Evolutionary conservation across 176 grass and related monocot genomes (phyloP).

Genomic region (Dendrocalamus sinicus): DNA sequence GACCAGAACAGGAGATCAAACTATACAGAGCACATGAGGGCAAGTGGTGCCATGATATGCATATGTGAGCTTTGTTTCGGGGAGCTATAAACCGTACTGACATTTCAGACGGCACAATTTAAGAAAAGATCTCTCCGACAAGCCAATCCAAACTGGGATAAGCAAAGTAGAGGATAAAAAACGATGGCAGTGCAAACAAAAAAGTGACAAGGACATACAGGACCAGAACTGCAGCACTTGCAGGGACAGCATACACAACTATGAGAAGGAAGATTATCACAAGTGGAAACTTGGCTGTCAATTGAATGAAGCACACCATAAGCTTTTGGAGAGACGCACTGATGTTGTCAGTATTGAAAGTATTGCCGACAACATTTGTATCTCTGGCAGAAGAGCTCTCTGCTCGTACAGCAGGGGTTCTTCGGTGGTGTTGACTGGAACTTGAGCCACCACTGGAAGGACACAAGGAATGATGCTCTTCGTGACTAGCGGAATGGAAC

Average conservation of each 20-base stretch:
- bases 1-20: not conserved
- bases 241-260: slow-evolving; percentile 79
- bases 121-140: slow-evolving; percentile 74
- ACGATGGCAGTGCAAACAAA: slow-evolving; percentile 86
- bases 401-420: slow-evolving; percentile 12
- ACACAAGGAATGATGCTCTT: slow-evolving; percentile 41
- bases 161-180: slow-evolving; percentile 86
- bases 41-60: not conserved
- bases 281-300: slow-evolving; percentile 84
- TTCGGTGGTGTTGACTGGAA: slow-evolving; percentile 54
- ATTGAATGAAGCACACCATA: slow-evolving; percentile 64
- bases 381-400: slow-evolving; percentile 33
- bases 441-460: slow-evolving; percentile 27
- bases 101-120: slow-evolving; percentile 25
- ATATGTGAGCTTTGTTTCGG: not conserved
- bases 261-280: slow-evolving; percentile 91
- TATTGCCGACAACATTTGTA: slow-evolving; percentile 18
- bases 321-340: slow-evolving; percentile 64
- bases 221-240: slow-evolving; percentile 65
- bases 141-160: slow-evolving; percentile 90
- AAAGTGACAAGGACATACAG: slow-evolving; percentile 74
- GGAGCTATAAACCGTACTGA: not conserved
- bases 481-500: slow-evolving; percentile 43
- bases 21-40: slow-evolving; percentile 7
- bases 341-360: slow-evolving; percentile 54